Percentiles rank a stretch among this genome's conserved stretches.
Conservation (phyloP, 768 basidiomycete genomes). For the Rhizopogon vinicolor region DNA sequence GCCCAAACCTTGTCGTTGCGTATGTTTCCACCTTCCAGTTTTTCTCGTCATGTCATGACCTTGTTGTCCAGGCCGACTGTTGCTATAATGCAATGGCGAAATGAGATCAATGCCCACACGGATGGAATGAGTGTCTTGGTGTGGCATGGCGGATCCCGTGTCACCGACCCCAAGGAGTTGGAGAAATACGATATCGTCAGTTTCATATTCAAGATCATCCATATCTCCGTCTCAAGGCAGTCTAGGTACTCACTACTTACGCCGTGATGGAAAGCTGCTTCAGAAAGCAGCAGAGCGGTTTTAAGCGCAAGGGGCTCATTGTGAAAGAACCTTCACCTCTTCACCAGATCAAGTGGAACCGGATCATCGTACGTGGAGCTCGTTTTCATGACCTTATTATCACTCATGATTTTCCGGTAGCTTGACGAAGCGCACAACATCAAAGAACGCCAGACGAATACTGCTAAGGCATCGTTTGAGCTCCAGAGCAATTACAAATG, state of each 20-base stretch:
- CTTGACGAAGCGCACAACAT: constrained; percentile 98
- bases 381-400: neutral
- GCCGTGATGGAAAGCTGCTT: constrained; percentile 89
- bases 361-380: constrained; percentile 57
- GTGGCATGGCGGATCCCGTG: constrained; percentile 86
- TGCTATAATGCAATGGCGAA: constrained; percentile 80
- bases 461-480: constrained; percentile 95
- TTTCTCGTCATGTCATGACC: neutral
- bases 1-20: constrained; percentile 92
- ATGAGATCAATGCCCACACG: constrained; percentile 87
- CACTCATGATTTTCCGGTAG: constrained; percentile 29
- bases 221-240: constrained; percentile 4
- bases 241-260: constrained; percentile 78
- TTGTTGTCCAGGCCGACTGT: constrained; percentile 37
- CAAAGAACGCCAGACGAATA: constrained; percentile 92
- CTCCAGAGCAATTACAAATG: constrained; percentile 77
- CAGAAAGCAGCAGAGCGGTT: constrained; percentile 89
- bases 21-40: constrained; percentile 31
- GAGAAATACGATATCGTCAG: constrained; percentile 85
- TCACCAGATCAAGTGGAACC: constrained; percentile 82
- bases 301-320: constrained; percentile 78
- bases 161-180: constrained; percentile 61
- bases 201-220: neutral
- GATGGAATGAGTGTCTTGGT: constrained; percentile 79
- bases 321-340: constrained; percentile 86